Evolutionary conservation across 2,329 filamentous ascomycete genomes (phyloP).

Genomic region (Orbilia javanica): DNA sequence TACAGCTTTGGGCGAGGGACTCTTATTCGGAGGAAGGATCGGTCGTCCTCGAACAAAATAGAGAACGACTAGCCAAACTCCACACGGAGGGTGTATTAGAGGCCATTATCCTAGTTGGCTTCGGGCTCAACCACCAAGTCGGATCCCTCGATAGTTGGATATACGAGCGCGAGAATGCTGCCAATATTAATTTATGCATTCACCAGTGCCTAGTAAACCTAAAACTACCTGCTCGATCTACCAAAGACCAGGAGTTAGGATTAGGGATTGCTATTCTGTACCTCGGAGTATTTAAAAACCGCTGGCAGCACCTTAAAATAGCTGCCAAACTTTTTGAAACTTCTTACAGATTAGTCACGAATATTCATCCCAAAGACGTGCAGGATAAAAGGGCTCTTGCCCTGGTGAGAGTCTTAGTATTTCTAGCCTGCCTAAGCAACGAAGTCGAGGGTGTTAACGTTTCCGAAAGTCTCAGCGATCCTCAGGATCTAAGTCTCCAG

Average conservation of each 20-base stretch:
- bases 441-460: no score
- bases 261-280: background rate
- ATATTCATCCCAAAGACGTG: no score
- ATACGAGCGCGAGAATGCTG: background rate
- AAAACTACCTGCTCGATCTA: background rate
- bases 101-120: slow-evolving; percentile 1
- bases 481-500: background rate
- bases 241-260: background rate
- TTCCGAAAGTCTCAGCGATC: background rate
- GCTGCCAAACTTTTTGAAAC: no score
- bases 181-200: background rate
- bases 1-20: slow-evolving; percentile 18
- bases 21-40: background rate
- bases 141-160: background rate
- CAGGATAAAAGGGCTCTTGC: no score
- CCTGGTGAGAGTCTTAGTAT: no score
- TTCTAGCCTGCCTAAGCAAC: no score
- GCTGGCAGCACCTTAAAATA: no score
- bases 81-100: background rate
- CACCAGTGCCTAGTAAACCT: background rate
- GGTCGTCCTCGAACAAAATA: background rate
- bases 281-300: no score
- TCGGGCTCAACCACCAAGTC: background rate
- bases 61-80: background rate
- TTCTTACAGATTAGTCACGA: no score